Conservation (phyloP, 2,329 filamentous ascomycete species). For the Didymella pomorum region DNA sequence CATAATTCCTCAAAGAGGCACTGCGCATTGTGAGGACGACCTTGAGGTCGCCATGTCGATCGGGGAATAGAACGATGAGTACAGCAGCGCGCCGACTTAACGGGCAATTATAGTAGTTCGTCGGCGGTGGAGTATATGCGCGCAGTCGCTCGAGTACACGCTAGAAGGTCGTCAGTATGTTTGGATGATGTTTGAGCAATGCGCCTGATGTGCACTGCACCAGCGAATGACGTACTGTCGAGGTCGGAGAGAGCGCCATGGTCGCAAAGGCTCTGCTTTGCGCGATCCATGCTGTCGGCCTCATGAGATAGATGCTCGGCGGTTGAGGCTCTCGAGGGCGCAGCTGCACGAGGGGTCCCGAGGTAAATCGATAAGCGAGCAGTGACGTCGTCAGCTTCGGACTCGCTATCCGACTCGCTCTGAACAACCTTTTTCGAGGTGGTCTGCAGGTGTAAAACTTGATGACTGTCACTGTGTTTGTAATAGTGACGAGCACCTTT, state of each 20-base stretch:
- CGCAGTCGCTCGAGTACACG: slow-evolving; percentile 65
- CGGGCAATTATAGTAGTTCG: slow-evolving; percentile 64
- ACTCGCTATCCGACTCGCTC: slow-evolving; percentile 7
- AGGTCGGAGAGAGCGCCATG: slow-evolving; percentile 46
- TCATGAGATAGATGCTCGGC: slow-evolving; percentile 25
- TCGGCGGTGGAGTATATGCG: slow-evolving; percentile 64
- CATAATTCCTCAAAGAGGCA: slow-evolving; percentile 65
- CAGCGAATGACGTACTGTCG: slow-evolving; percentile 31
- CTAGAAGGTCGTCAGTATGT: slow-evolving; percentile 33
- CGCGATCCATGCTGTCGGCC: slow-evolving; percentile 42
- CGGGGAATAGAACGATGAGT: slow-evolving; percentile 85
- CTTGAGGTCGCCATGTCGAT: slow-evolving; percentile 77
- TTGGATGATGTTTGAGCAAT: not conserved
- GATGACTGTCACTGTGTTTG: not conserved
- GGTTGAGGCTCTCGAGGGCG: slow-evolving; percentile 14
- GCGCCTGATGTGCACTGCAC: not conserved
- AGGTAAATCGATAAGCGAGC: slow-evolving; percentile 25
- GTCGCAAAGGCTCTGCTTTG: slow-evolving; percentile 36
- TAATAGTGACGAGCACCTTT: not conserved
- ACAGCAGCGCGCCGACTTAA: slow-evolving; percentile 80
- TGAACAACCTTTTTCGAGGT: not conserved
- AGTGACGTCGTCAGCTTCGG: slow-evolving; percentile 12
- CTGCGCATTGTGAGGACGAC: slow-evolving; percentile 70
- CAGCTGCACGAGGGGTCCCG: slow-evolving; percentile 21
- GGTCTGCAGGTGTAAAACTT: not conserved